Evolutionary conservation across 2,329 filamentous ascomycete species (phyloP), one percentile per base, ranked within the genome.

Genomic region (Nothophaeocryptopus gaeumannii): DNA sequence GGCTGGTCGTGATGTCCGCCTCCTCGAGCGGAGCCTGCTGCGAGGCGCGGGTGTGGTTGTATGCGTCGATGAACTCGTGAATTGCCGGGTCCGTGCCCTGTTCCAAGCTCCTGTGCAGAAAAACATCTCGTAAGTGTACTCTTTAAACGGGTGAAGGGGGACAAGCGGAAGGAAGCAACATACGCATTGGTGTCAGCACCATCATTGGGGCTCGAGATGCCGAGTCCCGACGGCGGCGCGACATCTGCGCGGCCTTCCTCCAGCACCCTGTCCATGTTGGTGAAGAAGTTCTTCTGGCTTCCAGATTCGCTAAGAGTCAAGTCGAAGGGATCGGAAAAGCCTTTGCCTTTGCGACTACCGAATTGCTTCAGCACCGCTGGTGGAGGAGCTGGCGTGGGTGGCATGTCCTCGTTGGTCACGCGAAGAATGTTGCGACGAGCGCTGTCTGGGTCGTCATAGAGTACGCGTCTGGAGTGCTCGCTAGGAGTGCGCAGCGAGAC

Each of bases 71-170:
- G 39, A 66, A 60, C 13, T 54, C 54, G 20, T 45, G 49, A 39
- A 65, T 53, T 5, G 63, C 62, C 14, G 58, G 55, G 38, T 63
- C 59, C 35, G 53, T 54, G 33, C 59, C 55, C 14, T 40, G 43
- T 30, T 53, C 54, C 36, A 42, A 51, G 29, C 45, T 48, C 53
- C 63, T 65, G 59, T 58, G 51, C 48, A 48, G 56, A 54, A 50
- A 64, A 64, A 56, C 53, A 59, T 54, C 59, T 67, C 56, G 64
- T 67, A 66, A 67, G 62, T 67, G 63, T 52, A 53, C 56, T 65
- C 62, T 65, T 53, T 32, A 62, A 45, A 55, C 59, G 63, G 61
- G 56, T 56, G 41, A 48, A 54, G 39, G 42, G 56, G 47, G 57
- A 55, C 42, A 45, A 40, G 39, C 42, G 56, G 47, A 56, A 55